Conservation (phyloP, 1,139 yeast species). For the Meyerozyma smithsonii region DNA sequence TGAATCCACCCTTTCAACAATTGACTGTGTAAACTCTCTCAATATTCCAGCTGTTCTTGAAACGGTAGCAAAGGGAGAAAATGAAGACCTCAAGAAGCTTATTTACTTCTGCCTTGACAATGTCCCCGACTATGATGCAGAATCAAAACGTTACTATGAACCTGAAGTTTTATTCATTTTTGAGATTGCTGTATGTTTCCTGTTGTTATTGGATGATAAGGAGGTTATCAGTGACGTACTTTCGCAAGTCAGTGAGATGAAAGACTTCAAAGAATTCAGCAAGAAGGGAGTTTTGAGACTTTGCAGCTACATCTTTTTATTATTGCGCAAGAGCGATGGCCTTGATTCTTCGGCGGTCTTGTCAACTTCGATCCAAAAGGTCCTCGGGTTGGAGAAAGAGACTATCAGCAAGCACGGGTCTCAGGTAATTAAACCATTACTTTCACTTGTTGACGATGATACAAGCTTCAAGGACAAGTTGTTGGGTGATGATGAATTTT, state of each 20-base stretch:
- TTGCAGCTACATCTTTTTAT: slow-evolving; percentile 37
- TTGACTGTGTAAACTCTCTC: slow-evolving; percentile 75
- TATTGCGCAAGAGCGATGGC: slow-evolving; percentile 28
- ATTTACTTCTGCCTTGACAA: slow-evolving; percentile 21
- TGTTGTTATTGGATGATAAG: slow-evolving; percentile 39
- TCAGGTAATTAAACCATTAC: slow-evolving; percentile 49
- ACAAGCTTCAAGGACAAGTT: slow-evolving; percentile 41
- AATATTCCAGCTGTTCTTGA: slow-evolving; percentile 50
- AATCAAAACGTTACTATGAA: slow-evolving; percentile 45
- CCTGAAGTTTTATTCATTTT: slow-evolving; percentile 51
- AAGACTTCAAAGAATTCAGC: slow-evolving; percentile 18
- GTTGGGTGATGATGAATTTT: slow-evolving; percentile 48
- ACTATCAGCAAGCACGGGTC: slow-evolving; percentile 41
- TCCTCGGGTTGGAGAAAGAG: slow-evolving; percentile 33
- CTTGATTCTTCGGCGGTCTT: slow-evolving; percentile 12
- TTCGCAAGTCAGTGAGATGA: slow-evolving; percentile 15
- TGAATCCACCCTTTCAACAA: slow-evolving; percentile 74
- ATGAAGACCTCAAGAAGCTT: slow-evolving; percentile 17
- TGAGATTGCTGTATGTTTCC: slow-evolving; percentile 51
- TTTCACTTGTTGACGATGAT: slow-evolving; percentile 47
- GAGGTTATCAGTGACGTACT: slow-evolving; percentile 24
- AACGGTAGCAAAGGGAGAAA: slow-evolving; percentile 31
- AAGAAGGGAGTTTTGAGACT: slow-evolving; percentile 30
- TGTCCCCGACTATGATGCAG: slow-evolving; percentile 28
- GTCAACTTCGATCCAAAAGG: slow-evolving; percentile 19